Conservation (phyloP, 179 eudicot genomes). For the Corrigiola litoralis region DNA sequence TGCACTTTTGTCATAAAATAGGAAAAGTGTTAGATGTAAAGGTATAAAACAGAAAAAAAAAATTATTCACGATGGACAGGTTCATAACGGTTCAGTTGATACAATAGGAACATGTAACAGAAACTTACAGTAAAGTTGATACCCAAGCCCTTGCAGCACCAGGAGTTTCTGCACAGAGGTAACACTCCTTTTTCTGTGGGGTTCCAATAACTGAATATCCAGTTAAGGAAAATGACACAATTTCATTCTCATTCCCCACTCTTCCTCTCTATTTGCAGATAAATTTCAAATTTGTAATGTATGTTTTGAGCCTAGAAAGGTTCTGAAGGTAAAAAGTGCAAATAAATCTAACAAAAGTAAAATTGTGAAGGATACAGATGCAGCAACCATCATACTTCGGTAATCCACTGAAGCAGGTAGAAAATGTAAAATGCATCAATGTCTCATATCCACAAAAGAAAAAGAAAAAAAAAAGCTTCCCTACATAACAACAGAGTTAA, state of each 20-base stretch:
- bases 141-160: conserved; percentile 98
- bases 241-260: conserved; percentile 1
- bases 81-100: neutral
- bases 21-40: conserved; percentile 1
- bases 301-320: neutral
- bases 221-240: conserved; percentile 40
- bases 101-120: conserved; percentile 5
- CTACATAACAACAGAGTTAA: conserved; percentile 1
- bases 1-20: conserved; percentile 46
- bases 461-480: conserved; percentile 3
- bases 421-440: conserved; percentile 20
- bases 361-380: conserved; percentile 74
- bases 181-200: conserved; percentile 93
- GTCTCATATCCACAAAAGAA: conserved; percentile 13
- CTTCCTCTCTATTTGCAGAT: neutral
- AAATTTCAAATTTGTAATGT: neutral
- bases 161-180: conserved; percentile 98
- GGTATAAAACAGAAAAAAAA: neutral
- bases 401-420: conserved; percentile 60
- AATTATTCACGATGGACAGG: neutral
- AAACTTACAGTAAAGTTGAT: conserved; percentile 83
- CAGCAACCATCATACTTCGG: conserved; percentile 99
- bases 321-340: neutral
- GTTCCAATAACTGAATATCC: conserved; percentile 77
- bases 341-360: neutral